Evolutionary conservation across 129 eudicot species (phyloP).

Genomic region (Centaurea solstitialis): DNA sequence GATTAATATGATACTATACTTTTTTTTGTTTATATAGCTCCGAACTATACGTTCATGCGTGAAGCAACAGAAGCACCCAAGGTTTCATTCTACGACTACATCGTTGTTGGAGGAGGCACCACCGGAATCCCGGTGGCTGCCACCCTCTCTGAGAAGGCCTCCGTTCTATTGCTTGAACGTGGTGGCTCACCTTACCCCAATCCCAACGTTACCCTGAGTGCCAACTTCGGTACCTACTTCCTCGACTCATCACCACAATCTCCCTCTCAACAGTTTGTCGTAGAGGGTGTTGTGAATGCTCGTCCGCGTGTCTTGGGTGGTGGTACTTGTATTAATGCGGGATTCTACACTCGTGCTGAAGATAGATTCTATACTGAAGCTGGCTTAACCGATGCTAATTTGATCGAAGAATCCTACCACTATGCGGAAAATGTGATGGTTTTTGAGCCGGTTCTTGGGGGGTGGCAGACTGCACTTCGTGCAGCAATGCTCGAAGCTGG

Average conservation of each 20-base stretch:
- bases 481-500: constrained; percentile 62
- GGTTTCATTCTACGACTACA: constrained; percentile 7
- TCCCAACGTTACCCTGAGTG: neutral
- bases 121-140: neutral
- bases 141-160: constrained; percentile 3
- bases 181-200: constrained; percentile 10
- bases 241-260: constrained; percentile 7
- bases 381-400: neutral
- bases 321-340: neutral
- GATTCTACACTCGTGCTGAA: neutral
- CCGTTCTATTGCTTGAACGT: constrained; percentile 17
- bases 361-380: neutral
- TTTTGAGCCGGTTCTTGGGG: constrained; percentile 1
- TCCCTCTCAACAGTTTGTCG: constrained; percentile 23
- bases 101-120: constrained; percentile 3
- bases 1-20: no score
- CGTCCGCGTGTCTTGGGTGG: constrained; percentile 21
- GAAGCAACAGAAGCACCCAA: neutral
- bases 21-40: neutral
- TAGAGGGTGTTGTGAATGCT: constrained; percentile 20
- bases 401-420: constrained; percentile 51
- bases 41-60: neutral
- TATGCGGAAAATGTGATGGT: neutral
- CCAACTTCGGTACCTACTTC: neutral
- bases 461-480: constrained; percentile 41